Conservation (phyloP, 2,329 filamentous ascomycete genomes). For the Phialocephala sp. region DNA sequence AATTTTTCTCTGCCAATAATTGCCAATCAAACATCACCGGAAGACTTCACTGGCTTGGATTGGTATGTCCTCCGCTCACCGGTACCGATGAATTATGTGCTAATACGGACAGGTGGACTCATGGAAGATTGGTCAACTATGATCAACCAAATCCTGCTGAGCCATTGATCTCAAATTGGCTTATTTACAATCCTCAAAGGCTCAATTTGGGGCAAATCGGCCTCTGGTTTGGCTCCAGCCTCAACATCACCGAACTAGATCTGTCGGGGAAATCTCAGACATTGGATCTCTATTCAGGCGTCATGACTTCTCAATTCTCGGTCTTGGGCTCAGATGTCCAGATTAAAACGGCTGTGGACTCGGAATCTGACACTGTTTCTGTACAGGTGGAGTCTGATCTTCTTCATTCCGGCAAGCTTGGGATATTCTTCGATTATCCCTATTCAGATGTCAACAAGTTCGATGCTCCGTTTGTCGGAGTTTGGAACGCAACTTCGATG, state of each 20-base stretch:
- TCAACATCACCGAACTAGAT: conserved; percentile 40
- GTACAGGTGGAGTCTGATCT: conserved; percentile 47
- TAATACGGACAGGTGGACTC: conserved; percentile 45
- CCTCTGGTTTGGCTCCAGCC: conserved; percentile 43
- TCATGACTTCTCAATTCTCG: conserved; percentile 48
- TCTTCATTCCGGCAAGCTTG: conserved; percentile 43
- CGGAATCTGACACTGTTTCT: conserved; percentile 47
- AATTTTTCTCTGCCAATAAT: conserved; percentile 50
- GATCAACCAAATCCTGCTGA: conserved; percentile 49
- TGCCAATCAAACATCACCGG: conserved; percentile 41
- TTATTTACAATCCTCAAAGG: conserved; percentile 55
- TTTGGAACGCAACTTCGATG: conserved; percentile 47
- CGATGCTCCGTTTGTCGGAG: conserved; percentile 49
- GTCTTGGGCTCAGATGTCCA: conserved; percentile 42
- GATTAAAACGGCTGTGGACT: conserved; percentile 47
- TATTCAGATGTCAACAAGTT: conserved; percentile 51
- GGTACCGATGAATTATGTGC: background rate
- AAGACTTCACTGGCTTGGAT: conserved; percentile 49
- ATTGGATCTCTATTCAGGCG: conserved; percentile 47
- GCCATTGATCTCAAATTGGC: conserved; percentile 52
- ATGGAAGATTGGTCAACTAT: conserved; percentile 51
- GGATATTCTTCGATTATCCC: conserved; percentile 50
- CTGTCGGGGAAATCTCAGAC: conserved; percentile 45
- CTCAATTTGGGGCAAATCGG: conserved; percentile 52
- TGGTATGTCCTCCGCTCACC: conserved; percentile 37